A percentile compares a stretch with the other conserved stretches of the same genome.
Conservation (phyloP, 2,329 filamentous ascomycete species). For the Akanthomyces dipterigenus region DNA sequence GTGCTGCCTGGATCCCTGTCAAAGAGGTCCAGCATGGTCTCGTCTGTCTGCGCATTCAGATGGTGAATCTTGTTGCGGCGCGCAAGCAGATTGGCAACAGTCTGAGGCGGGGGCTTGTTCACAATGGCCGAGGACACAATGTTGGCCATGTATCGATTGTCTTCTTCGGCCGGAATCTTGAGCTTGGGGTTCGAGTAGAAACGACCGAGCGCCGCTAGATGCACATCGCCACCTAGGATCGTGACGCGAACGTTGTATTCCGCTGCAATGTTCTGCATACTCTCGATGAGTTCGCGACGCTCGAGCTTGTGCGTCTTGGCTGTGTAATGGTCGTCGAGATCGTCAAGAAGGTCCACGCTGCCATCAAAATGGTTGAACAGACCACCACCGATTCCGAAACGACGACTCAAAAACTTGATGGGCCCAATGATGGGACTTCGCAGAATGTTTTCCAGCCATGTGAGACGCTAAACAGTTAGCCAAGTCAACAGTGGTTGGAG, state of each 20-base stretch:
- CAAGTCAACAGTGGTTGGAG: background rate
- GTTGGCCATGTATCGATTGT: conserved; percentile 93
- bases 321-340: conserved; percentile 94
- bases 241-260: conserved; percentile 86
- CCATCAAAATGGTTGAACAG: conserved; percentile 95
- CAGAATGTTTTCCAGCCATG: conserved; percentile 95
- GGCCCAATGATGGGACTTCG: conserved; percentile 80
- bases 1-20: conserved; percentile 74
- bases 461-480: conserved; percentile 54
- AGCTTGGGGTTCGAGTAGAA: conserved; percentile 89
- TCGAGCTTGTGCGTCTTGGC: conserved; percentile 87
- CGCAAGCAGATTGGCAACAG: conserved; percentile 83
- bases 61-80: conserved; percentile 79
- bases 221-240: conserved; percentile 89
- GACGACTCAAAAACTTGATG: conserved; percentile 81
- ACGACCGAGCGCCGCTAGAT: conserved; percentile 82
- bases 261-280: conserved; percentile 75
- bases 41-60: conserved; percentile 67
- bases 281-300: conserved; percentile 68
- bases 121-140: conserved; percentile 92
- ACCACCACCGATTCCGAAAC: conserved; percentile 76
- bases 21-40: conserved; percentile 91
- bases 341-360: conserved; percentile 84
- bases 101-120: conserved; percentile 85
- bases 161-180: conserved; percentile 67